Conservation (phyloP, 192 early-diverging fungal genomes). For the Coemansia sp. region DNA sequence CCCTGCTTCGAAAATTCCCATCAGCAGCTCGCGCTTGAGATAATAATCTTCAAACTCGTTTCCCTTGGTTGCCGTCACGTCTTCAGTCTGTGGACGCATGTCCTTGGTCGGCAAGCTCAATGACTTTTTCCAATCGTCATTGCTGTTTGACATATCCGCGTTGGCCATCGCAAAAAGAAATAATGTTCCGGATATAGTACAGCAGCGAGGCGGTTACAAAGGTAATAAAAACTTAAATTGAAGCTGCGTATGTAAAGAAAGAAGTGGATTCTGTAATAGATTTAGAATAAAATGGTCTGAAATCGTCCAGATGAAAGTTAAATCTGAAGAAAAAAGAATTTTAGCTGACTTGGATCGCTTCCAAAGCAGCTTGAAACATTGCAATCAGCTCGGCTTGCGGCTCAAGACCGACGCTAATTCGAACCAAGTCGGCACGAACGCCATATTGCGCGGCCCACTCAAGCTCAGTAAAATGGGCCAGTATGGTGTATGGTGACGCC, state of each 20-base stretch:
- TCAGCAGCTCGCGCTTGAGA: constrained; percentile 91
- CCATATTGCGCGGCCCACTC: constrained; percentile 89
- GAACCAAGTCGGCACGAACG: constrained; percentile 70
- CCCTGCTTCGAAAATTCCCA: constrained; percentile 99
- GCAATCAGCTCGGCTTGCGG: constrained; percentile 63
- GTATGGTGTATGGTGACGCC: constrained; percentile 87
- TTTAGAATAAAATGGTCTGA: no score
- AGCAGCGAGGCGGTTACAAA: constrained; percentile 5
- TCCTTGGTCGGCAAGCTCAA: constrained; percentile 81
- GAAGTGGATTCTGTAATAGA: constrained; percentile 5
- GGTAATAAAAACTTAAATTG: not conserved
- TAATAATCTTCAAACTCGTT: constrained; percentile 99
- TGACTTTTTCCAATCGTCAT: constrained; percentile 72
- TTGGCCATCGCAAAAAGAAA: constrained; percentile 42
- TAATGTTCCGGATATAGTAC: constrained; percentile 3
- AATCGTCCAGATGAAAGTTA: not conserved
- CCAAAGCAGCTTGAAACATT: constrained; percentile 72
- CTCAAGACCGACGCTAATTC: constrained; percentile 91
- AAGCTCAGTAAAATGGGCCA: constrained; percentile 92
- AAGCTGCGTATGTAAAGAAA: not conserved
- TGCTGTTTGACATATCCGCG: constrained; percentile 40
- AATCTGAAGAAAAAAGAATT: constrained; percentile 4
- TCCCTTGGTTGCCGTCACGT: constrained; percentile 96
- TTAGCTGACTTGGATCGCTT: constrained; percentile 32
- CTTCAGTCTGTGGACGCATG: constrained; percentile 91